Evolutionary conservation across 495 filamentous ascomycete genomes (phyloP).

Genomic region (Tuber melanosporum): DNA sequence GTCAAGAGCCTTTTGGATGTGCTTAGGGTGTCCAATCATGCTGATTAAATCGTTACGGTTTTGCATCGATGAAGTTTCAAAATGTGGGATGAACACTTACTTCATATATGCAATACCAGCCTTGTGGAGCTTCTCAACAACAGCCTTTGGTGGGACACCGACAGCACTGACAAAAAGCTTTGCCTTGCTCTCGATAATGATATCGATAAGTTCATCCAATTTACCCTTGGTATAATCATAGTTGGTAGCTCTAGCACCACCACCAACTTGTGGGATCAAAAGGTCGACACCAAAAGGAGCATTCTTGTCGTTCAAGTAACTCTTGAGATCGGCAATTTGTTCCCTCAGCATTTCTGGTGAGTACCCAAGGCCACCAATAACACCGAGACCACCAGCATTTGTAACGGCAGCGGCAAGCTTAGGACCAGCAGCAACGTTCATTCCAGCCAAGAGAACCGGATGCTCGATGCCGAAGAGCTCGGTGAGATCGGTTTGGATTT

Average conservation of each 20-base stretch:
- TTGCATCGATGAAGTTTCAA: neutral
- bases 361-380: constrained; percentile 94
- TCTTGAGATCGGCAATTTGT: constrained; percentile 90
- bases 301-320: constrained; percentile 81
- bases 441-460: constrained; percentile 89
- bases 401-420: constrained; percentile 96
- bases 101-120: constrained; percentile 95
- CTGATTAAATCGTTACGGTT: constrained; percentile 11
- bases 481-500: constrained; percentile 63
- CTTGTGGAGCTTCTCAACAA: constrained; percentile 84
- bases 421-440: constrained; percentile 98
- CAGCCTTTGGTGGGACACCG: constrained; percentile 79
- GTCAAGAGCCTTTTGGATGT: constrained; percentile 87
- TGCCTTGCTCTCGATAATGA: constrained; percentile 83
- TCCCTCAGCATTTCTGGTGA: constrained; percentile 94
- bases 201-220: constrained; percentile 80
- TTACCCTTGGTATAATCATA: constrained; percentile 99
- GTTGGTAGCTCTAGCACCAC: constrained; percentile 68
- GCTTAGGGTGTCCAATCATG: constrained; percentile 99
- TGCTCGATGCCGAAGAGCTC: constrained; percentile 97
- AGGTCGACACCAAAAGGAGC: constrained; percentile 98
- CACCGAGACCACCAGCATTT: constrained; percentile 92
- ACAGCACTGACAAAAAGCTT: constrained; percentile 95
- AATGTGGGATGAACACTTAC: constrained; percentile 14
- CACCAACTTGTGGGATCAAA: constrained; percentile 88